Conservation (phyloP, 805 yeast genomes). For the Dipodascus albidus region DNA sequence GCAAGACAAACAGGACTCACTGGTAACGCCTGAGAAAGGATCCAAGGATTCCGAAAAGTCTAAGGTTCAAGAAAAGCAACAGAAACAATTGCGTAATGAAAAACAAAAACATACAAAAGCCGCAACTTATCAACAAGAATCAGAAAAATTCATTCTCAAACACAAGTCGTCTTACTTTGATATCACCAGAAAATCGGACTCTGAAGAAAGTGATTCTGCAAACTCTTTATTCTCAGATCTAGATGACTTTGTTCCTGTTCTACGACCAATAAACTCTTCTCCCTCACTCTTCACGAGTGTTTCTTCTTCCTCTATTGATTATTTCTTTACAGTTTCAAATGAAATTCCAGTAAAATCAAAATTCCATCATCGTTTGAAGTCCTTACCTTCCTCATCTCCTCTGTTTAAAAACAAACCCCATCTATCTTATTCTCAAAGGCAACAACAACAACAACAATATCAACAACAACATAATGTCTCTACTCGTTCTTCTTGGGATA, state of each 20-base stretch:
- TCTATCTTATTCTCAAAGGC: neutral
- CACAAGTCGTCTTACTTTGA: neutral
- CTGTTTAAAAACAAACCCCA: neutral
- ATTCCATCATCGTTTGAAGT: neutral
- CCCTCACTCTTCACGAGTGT: neutral
- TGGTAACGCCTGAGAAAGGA: too few relatives aligned
- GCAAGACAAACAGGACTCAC: too few relatives aligned
- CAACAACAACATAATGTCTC: neutral
- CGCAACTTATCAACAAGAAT: too few relatives aligned
- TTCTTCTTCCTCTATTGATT: neutral
- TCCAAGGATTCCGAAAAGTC: too few relatives aligned
- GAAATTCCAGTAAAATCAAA: neutral
- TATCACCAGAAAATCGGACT: neutral
- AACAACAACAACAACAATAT: too few relatives aligned
- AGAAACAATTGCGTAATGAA: too few relatives aligned
- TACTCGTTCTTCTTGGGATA: neutral
- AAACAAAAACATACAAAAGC: too few relatives aligned
- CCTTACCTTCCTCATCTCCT: neutral
- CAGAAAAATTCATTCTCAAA: neutral
- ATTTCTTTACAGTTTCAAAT: neutral
- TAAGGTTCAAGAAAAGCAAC: too few relatives aligned
- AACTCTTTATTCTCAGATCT: neutral
- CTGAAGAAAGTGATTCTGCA: slow-evolving; percentile 1
- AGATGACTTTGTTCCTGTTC: neutral
- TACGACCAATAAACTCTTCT: neutral